Percentiles rank a stretch among this genome's conserved stretches.
phyloP scores from a whole-genome alignment of 1,284 basidiomycete genomes.

The Baeospora myosura region DNA sequence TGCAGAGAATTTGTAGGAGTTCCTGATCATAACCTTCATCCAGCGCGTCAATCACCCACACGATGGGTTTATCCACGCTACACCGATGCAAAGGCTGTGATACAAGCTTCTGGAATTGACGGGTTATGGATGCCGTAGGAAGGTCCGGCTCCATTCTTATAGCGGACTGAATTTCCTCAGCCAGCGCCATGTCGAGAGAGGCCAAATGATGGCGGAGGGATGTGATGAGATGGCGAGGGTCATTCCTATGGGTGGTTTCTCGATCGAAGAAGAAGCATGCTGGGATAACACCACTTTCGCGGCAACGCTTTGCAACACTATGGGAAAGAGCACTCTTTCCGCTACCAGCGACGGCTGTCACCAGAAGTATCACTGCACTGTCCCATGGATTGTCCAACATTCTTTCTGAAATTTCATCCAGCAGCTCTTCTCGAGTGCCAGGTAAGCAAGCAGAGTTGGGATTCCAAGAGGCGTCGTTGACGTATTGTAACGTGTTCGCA shows the following conservation, averaged over 20 bases:
- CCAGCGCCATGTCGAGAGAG: background rate
- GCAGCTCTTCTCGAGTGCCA: too few species aligned
- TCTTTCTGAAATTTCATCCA: too few species aligned
- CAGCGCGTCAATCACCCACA: slow-evolving; percentile 13
- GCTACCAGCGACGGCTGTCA: background rate
- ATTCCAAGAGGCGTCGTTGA: too few species aligned
- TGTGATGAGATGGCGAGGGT: background rate
- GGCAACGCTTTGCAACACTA: background rate
- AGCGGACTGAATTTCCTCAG: background rate
- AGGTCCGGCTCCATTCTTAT: background rate
- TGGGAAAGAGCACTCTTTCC: background rate
- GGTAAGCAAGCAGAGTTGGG: too few species aligned
- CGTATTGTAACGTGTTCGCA: too few species aligned
- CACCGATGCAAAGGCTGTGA: slow-evolving; percentile 6
- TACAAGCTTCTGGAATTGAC: slow-evolving; percentile 16
- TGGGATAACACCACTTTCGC: background rate
- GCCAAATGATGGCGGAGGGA: background rate
- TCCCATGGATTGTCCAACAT: background rate
- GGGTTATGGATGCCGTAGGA: background rate
- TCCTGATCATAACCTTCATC: slow-evolving; percentile 15
- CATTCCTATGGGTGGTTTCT: background rate
- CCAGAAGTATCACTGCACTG: background rate
- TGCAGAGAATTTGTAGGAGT: slow-evolving; percentile 12
- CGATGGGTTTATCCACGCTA: slow-evolving; percentile 6
- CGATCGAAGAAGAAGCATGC: background rate